Evolutionary conservation across 2,329 filamentous ascomycete genomes (phyloP).

Genomic region (Fusarium sulawesiense): DNA sequence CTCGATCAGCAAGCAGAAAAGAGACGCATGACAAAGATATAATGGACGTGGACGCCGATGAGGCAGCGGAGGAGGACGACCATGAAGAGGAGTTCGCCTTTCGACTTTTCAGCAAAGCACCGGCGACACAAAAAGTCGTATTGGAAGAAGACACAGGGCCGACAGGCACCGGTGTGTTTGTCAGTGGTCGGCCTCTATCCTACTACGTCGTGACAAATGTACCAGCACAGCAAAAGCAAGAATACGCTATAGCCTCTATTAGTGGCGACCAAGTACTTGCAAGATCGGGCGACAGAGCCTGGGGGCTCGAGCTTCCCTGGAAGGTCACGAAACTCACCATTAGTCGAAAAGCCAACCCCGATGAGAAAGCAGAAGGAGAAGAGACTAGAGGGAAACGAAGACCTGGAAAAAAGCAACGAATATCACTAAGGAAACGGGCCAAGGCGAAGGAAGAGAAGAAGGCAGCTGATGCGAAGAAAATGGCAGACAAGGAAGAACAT

Average conservation of each 20-base stretch:
- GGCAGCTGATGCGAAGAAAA: conserved; percentile 53
- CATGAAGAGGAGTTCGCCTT: conserved; percentile 63
- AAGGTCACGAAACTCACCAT: conserved; percentile 60
- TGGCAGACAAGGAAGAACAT: conserved; percentile 65
- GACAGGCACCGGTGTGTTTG: conserved; percentile 52
- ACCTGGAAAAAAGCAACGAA: conserved; percentile 69
- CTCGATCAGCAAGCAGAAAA: conserved; percentile 7
- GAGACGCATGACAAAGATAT: conserved; percentile 19
- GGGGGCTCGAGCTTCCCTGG: conserved; percentile 72
- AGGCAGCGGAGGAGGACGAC: conserved; percentile 39
- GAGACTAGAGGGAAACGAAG: conserved; percentile 54
- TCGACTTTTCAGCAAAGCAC: conserved; percentile 65
- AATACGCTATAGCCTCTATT: conserved; percentile 62
- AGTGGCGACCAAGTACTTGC: conserved; percentile 62
- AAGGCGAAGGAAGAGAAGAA: conserved; percentile 57
- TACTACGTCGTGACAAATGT: conserved; percentile 62
- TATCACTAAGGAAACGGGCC: conserved; percentile 60
- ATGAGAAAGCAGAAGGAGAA: conserved; percentile 22
- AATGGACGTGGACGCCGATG: conserved; percentile 9
- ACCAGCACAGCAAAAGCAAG: conserved; percentile 50
- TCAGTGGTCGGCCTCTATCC: conserved; percentile 54
- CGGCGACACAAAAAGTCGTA: conserved; percentile 61
- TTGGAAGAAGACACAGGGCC: conserved; percentile 58
- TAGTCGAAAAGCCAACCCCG: conserved; percentile 44
- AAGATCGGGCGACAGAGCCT: conserved; percentile 58